Percentiles rank a stretch among this genome's conserved stretches.
These are phyloP conservation scores for Porogramme epimiltina DNA, from an alignment of 1,284 basidiomycete genomes.

Conservation along the genomic window DNA sequence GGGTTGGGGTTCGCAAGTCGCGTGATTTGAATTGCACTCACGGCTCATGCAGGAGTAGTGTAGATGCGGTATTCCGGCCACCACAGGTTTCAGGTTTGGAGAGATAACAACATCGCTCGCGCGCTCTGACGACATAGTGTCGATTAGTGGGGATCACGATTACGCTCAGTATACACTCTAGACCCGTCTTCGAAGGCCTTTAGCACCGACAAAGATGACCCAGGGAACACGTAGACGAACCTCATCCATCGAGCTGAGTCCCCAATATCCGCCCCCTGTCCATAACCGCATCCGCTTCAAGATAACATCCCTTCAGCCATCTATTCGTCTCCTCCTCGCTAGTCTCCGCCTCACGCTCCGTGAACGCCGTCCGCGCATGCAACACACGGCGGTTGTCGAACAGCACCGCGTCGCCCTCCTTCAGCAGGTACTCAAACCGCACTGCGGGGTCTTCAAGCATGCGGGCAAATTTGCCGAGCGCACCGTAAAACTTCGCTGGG, in stretches of 20 bases:
- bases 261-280: slow-evolving; percentile 52
- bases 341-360: slow-evolving; percentile 22
- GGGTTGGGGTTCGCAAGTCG: too few species aligned
- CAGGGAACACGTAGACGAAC: too few species aligned
- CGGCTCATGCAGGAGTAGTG: too few species aligned
- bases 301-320: slow-evolving; percentile 88
- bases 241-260: background rate
- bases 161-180: too few species aligned
- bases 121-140: too few species aligned
- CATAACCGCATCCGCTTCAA: slow-evolving; percentile 78
- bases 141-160: too few species aligned
- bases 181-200: too few species aligned
- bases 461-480: slow-evolving; percentile 65
- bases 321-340: slow-evolving; percentile 56
- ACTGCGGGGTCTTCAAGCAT: slow-evolving; percentile 59
- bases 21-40: too few species aligned
- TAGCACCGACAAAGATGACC: too few species aligned
- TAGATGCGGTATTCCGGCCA: too few species aligned
- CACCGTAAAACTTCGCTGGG: slow-evolving; percentile 61
- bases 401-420: slow-evolving; percentile 85
- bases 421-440: slow-evolving; percentile 68
- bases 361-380: slow-evolving; percentile 86
- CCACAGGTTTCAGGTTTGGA: too few species aligned
- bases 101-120: too few species aligned
- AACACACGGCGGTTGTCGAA: slow-evolving; percentile 95